Conservation (phyloP, 2,329 filamentous ascomycete species). For the Lachnellula hyalina region DNA sequence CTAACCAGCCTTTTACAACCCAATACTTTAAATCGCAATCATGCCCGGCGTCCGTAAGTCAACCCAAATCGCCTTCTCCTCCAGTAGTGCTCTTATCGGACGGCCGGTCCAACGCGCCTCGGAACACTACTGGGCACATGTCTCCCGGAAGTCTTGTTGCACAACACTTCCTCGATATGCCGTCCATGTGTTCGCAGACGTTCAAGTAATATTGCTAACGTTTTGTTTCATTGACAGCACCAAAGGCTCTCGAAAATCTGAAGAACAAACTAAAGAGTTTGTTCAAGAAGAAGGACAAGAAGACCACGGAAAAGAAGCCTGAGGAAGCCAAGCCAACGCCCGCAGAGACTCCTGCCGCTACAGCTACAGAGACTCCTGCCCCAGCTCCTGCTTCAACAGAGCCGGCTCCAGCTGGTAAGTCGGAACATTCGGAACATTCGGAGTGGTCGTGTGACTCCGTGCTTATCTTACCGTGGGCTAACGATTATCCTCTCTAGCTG, state of each 20-base stretch:
- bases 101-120: neutral
- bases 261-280: conserved; percentile 30
- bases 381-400: conserved; percentile 15
- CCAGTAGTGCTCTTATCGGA: neutral
- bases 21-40: neutral
- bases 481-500: conserved; percentile 5
- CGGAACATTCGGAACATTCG: neutral
- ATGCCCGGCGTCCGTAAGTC: neutral
- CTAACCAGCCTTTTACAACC: neutral
- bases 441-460: neutral
- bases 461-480: conserved; percentile 10
- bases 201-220: conserved; percentile 10
- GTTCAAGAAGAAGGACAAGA: conserved; percentile 26
- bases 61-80: neutral
- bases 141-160: neutral
- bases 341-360: conserved; percentile 10
- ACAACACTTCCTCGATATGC: neutral
- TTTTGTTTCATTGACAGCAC: conserved; percentile 18
- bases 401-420: conserved; percentile 19
- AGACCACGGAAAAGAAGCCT: conserved; percentile 24
- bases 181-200: neutral
- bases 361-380: conserved; percentile 10
- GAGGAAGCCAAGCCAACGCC: conserved; percentile 14
- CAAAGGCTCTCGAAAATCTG: conserved; percentile 26
- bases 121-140: conserved; percentile 5